Evolutionary conservation across 345 rosid species (phyloP).

Genomic region (Camelina sativa): DNA sequence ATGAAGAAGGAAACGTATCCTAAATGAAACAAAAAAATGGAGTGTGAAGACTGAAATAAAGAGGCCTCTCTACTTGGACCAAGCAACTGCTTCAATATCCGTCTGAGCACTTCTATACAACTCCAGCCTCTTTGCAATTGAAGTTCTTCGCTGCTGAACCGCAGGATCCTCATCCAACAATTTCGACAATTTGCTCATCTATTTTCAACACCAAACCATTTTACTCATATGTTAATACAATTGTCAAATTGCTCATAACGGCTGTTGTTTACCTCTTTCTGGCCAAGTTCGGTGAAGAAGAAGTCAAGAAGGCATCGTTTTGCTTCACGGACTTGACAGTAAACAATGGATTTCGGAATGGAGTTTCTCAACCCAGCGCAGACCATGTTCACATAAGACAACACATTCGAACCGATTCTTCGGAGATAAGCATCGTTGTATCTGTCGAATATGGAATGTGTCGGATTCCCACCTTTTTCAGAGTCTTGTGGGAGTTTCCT

Average conservation of each 20-base stretch:
- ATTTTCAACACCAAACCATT: slow-evolving; percentile 34
- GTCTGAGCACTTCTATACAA: slow-evolving; percentile 84
- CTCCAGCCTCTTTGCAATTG: slow-evolving; percentile 79
- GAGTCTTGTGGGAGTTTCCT: slow-evolving; percentile 94
- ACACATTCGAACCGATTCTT: slow-evolving; percentile 77
- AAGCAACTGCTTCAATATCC: slow-evolving; percentile 90
- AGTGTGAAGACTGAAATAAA: slow-evolving; percentile 24
- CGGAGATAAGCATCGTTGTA: slow-evolving; percentile 88
- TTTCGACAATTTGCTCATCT: slow-evolving; percentile 63
- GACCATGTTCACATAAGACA: slow-evolving; percentile 84
- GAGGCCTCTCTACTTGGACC: slow-evolving; percentile 66
- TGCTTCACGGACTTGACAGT: slow-evolving; percentile 95
- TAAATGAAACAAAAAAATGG: slow-evolving; percentile 8
- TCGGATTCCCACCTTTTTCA: slow-evolving; percentile 97
- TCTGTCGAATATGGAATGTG: slow-evolving; percentile 87
- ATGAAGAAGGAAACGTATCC: background rate
- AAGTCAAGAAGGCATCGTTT: slow-evolving; percentile 87
- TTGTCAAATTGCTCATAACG: background rate
- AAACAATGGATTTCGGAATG: slow-evolving; percentile 89
- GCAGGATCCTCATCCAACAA: slow-evolving; percentile 89
- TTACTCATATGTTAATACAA: background rate
- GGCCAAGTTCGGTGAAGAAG: slow-evolving; percentile 87
- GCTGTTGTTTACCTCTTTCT: slow-evolving; percentile 70
- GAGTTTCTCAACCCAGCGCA: slow-evolving; percentile 77
- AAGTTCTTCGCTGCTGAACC: slow-evolving; percentile 71